Conservation (phyloP, 2,329 filamentous ascomycete species). For the Cryoendolithus antarcticus region DNA sequence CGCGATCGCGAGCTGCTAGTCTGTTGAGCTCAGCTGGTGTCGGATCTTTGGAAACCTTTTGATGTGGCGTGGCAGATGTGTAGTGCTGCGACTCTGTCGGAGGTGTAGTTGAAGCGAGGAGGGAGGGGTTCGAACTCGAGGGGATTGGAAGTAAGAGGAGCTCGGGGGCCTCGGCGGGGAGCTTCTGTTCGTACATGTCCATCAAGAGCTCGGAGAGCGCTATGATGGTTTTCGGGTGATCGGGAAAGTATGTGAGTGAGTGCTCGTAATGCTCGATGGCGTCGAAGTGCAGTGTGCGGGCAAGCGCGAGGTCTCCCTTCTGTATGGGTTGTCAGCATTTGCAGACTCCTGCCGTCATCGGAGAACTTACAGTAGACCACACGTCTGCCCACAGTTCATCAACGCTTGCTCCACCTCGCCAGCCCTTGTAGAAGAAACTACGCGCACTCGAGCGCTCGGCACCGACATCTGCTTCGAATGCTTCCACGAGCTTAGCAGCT, state of each 20-base stretch:
- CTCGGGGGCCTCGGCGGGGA: constrained; percentile 46
- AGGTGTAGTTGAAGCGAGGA: constrained; percentile 1
- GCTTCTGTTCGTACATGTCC: constrained; percentile 62
- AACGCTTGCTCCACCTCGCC: constrained; percentile 69
- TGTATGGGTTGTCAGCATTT: constrained; percentile 24
- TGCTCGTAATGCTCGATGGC: constrained; percentile 72
- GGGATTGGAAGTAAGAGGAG: constrained; percentile 16
- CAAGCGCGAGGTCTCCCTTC: constrained; percentile 55
- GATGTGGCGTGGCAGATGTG: background rate
- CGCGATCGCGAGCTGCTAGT: constrained; percentile 79
- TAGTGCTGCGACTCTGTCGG: background rate
- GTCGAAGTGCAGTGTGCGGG: constrained; percentile 50
- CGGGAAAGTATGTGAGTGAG: constrained; percentile 63
- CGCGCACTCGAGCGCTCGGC: constrained; percentile 51
- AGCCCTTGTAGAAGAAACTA: constrained; percentile 52
- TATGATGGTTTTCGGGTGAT: constrained; percentile 71
- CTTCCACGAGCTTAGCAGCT: constrained; percentile 62
- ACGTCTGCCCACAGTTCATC: constrained; percentile 80
- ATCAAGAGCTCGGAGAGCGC: constrained; percentile 75
- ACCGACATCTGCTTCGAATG: constrained; percentile 54
- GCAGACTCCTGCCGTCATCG: background rate
- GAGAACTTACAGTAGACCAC: constrained; percentile 56
- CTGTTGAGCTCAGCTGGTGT: constrained; percentile 64
- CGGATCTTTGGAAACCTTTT: constrained; percentile 12
- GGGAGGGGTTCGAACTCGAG: background rate